Evolutionary conservation across 768 basidiomycete species (phyloP), one percentile per base, ranked within the genome.

Genomic region (Suillus paluster): DNA sequence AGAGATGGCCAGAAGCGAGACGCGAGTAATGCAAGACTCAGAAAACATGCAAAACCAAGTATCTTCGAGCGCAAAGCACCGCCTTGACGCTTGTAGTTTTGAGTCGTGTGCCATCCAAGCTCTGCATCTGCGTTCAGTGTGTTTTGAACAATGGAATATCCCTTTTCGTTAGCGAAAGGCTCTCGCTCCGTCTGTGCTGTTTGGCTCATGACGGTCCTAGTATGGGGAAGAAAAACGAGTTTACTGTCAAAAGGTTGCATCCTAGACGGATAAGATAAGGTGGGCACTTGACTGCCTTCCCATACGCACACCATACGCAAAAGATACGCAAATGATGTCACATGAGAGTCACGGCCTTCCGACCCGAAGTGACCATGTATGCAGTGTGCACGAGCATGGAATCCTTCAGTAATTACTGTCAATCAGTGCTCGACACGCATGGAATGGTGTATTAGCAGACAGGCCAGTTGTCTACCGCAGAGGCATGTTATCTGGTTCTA

Each of bases 61-160:
- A 50, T 44, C 36, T 27, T 41, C 5, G 12, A 36, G 19, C 19
- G 30, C 8, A 39, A 33, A 15, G 6, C 52, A 10, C 5, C 45
- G 8, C 54, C 38, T 23, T 38, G 56, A 5, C 42, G 49, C 33
- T 45, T 44, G 45, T 17, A 12, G n/a, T 21, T 57, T 58, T 46
- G 50, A 56, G 27, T 21, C 19, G 21, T 3, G 19, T 23, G 12
- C 4, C 33, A 46, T 21, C 58, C 63, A 50, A 25, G 59, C 59
- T 70, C 64, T 39, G 61, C 57, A 11, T 74, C 71, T 3, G 46
- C 36, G 21, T 5, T 36, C 42, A 42, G 6, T 9, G 25, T 50
- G 30, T 58, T 23, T 19, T 55, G 30, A n/a, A n/a, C 33, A n/a
- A 21, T n/a, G 15, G 49, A 33, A 44, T 5, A 30, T 21, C 6